Base-by-base conservation (phyloP, 495 filamentous ascomycete species). In the Elaphomyces granulatus region DNA sequence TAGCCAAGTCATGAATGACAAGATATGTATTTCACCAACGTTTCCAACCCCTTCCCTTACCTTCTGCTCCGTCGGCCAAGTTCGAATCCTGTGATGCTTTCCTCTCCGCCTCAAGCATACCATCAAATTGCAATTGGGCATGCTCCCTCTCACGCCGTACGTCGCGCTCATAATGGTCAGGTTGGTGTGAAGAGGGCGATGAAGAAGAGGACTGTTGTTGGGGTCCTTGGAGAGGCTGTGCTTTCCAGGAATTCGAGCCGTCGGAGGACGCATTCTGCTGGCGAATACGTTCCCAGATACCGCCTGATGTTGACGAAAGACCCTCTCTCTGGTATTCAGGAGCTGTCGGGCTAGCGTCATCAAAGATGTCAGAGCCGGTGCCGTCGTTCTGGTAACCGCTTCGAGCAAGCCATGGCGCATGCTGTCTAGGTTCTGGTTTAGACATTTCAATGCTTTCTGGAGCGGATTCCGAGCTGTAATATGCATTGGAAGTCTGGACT, bases 211-310 rank as follows among this genome's bases (percentile, higher is more conserved):
- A n/a, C n/a, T n/a, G n/a, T n/a, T n/a, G n/a, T n/a, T n/a, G n/a
- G n/a, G n/a, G n/a, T n/a, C n/a, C n/a, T n/a, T n/a, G n/a, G n/a
- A n/a, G n/a, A n/a, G n/a, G n/a, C n/a, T n/a, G n/a, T n/a, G n/a
- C n/a, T n/a, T n/a, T 6, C 37, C 14, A 39, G 20, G 9, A 12
- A 8, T 21, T 4, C 40, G 32, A 15, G 9, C 38, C 4, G 4
- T 9, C n/a, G 12, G 14, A n/a, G 32, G 38, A 8, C 12, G 16
- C 26, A 20, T 49, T 61, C 30, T 62, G 56, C 21, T 45, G 54
- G 32, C 63, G 41, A 15, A 66, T 47, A 15, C 56, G 58, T 1
- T 60, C 63, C 63, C 63, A 66, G 10, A 50, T 53, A 48, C 58
- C 55, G 7, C 58, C 55, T 3, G 14, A 40, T 36, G 4, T 40